Conservation (phyloP, 306 rosid species). For the Begonia peltatifolia region DNA sequence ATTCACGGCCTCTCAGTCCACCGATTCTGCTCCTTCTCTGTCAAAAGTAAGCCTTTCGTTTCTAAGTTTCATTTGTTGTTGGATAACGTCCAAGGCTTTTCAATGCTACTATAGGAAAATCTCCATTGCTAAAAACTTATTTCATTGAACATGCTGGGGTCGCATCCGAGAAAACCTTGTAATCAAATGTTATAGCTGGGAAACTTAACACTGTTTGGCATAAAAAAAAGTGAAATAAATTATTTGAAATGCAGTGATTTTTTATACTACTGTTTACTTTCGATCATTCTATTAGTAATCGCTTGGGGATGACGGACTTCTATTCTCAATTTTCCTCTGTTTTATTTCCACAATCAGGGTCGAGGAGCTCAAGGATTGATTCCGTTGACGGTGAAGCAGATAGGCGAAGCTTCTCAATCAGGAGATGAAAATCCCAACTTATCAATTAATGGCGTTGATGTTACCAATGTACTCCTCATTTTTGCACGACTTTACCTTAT, state of each 20-base stretch:
- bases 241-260: no score
- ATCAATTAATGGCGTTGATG: slow-evolving; percentile 56
- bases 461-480: slow-evolving; percentile 42
- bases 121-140: neutral
- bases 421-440: slow-evolving; percentile 82
- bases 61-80: slow-evolving; percentile 3
- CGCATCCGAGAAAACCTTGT: neutral
- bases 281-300: neutral
- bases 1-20: slow-evolving; percentile 40
- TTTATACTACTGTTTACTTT: no score
- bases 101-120: neutral
- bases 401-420: slow-evolving; percentile 64
- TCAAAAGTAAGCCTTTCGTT: slow-evolving; percentile 34
- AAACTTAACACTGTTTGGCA: neutral
- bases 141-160: neutral
- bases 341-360: slow-evolving; percentile 18
- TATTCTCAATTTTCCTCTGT: no score
- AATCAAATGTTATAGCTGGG: neutral
- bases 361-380: slow-evolving; percentile 62
- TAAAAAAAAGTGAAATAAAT: no score
- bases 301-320: neutral
- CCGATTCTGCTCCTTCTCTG: slow-evolving; percentile 42
- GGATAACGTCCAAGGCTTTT: slow-evolving; percentile 1
- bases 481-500: neutral
- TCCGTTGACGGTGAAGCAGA: slow-evolving; percentile 88